A percentile compares a stretch with the other conserved stretches of the same genome.
Conservation (phyloP, 2,329 filamentous ascomycete species). For the Pseudogymnoascus sp. region DNA sequence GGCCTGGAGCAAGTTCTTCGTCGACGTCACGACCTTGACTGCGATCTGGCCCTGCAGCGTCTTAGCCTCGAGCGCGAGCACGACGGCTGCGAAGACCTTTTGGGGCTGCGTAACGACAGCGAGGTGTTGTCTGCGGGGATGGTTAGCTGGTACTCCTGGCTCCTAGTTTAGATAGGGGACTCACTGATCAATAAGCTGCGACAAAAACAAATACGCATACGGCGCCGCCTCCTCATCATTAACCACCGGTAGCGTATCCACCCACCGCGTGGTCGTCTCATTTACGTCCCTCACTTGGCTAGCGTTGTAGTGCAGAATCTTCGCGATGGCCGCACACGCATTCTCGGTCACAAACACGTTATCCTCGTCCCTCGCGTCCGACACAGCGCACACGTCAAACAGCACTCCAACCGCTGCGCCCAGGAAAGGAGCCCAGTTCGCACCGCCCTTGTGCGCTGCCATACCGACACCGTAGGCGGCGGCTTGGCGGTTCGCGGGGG, state of each 20-base stretch:
- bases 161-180: constrained; percentile 31
- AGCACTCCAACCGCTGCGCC: constrained; percentile 70
- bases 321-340: constrained; percentile 90
- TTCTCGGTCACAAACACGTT: constrained; percentile 98
- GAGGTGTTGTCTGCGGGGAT: constrained; percentile 67
- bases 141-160: constrained; percentile 22
- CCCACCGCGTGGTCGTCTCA: constrained; percentile 73
- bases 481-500: constrained; percentile 88
- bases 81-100: constrained; percentile 77
- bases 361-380: constrained; percentile 79
- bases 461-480: constrained; percentile 94
- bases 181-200: constrained; percentile 89
- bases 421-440: constrained; percentile 80
- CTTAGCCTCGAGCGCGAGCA: constrained; percentile 82
- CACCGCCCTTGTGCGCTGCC: constrained; percentile 84
- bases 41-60: constrained; percentile 81
- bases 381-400: constrained; percentile 74
- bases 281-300: constrained; percentile 67
- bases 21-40: constrained; percentile 64
- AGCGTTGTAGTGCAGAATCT: constrained; percentile 87
- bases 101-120: constrained; percentile 67
- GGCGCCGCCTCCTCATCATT: constrained; percentile 97
- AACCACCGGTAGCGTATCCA: constrained; percentile 80
- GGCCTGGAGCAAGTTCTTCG: constrained; percentile 66
- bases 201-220: constrained; percentile 87